These are phyloP conservation scores for Saprolegnia parasitica DNA, from an alignment of 352 stramenopile species.

Conservation along the genomic window DNA sequence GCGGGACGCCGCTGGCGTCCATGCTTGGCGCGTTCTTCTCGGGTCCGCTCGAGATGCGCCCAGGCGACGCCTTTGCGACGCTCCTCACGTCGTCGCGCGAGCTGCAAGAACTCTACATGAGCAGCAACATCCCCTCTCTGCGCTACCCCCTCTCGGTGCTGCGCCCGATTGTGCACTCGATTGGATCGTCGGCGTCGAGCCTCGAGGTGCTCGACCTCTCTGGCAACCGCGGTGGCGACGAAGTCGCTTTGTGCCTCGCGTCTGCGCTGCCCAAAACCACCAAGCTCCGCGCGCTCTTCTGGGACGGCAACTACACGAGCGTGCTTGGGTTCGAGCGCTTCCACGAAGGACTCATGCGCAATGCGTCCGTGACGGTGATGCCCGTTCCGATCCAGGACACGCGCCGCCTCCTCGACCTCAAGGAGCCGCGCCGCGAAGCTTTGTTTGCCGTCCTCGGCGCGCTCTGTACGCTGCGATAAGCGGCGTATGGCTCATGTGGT, in stretches of 20 bases:
- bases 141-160: constrained; percentile 57
- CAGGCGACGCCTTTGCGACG: constrained; percentile 41
- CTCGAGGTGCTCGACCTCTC: constrained; percentile 69
- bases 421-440: constrained; percentile 13
- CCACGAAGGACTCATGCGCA: constrained; percentile 53
- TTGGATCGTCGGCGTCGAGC: constrained; percentile 35
- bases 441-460: constrained; percentile 20
- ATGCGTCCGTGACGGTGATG: constrained; percentile 60
- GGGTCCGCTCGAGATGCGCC: constrained; percentile 38
- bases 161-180: constrained; percentile 41
- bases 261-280: constrained; percentile 48
- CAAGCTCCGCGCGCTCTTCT: constrained; percentile 61
- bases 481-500: background rate
- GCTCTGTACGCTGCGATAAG: constrained; percentile 6
- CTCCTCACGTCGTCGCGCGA: constrained; percentile 41
- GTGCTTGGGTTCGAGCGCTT: constrained; percentile 63
- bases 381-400: constrained; percentile 78
- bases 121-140: constrained; percentile 33
- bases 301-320: constrained; percentile 71
- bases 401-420: constrained; percentile 33
- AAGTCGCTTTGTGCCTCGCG: constrained; percentile 45
- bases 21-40: constrained; percentile 23
- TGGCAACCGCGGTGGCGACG: constrained; percentile 67
- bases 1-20: constrained; percentile 28
- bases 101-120: constrained; percentile 56